Evolutionary conservation across 2,329 filamentous ascomycete genomes (phyloP).

Genomic region (Aspergillus alliaceus): DNA sequence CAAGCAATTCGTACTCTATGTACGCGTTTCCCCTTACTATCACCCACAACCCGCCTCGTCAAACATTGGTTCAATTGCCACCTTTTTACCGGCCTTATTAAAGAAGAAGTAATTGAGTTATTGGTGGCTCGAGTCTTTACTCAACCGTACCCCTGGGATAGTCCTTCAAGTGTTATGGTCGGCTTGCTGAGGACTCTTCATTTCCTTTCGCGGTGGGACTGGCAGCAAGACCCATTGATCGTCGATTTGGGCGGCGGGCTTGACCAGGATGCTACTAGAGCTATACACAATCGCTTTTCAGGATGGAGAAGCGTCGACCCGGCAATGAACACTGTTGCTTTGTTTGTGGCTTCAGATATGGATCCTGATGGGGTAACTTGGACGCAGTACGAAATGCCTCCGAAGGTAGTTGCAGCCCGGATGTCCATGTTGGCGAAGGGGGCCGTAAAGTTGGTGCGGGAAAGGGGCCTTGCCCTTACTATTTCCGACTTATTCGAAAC

Average conservation of each 20-base stretch:
- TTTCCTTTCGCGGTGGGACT: slow-evolving; percentile 86
- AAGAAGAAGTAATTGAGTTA: slow-evolving; percentile 81
- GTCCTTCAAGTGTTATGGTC: slow-evolving; percentile 72
- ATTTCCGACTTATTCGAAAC: slow-evolving; percentile 68
- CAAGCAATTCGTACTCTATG: slow-evolving; percentile 78
- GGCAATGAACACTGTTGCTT: slow-evolving; percentile 75
- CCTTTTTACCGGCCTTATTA: slow-evolving; percentile 73
- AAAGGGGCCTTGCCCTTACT: slow-evolving; percentile 55
- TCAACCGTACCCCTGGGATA: slow-evolving; percentile 75
- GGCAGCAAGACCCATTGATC: slow-evolving; percentile 78
- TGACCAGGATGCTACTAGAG: slow-evolving; percentile 58
- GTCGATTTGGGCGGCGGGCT: slow-evolving; percentile 70
- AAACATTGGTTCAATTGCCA: slow-evolving; percentile 91
- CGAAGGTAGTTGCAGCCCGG: slow-evolving; percentile 78
- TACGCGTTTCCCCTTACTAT: slow-evolving; percentile 77
- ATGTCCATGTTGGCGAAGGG: slow-evolving; percentile 81
- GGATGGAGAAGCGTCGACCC: slow-evolving; percentile 88
- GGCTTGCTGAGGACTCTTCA: slow-evolving; percentile 80
- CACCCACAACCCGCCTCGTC: slow-evolving; percentile 76
- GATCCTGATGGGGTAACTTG: slow-evolving; percentile 78
- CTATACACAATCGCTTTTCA: slow-evolving; percentile 70
- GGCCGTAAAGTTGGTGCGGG: slow-evolving; percentile 63
- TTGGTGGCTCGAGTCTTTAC: slow-evolving; percentile 76
- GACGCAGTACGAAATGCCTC: slow-evolving; percentile 68
- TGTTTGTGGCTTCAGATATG: slow-evolving; percentile 79